Percentiles rank a stretch among this genome's conserved stretches.
Evolutionary conservation across 139 green algal genomes (phyloP).

Genomic region (Pleodorina starrii): DNA sequence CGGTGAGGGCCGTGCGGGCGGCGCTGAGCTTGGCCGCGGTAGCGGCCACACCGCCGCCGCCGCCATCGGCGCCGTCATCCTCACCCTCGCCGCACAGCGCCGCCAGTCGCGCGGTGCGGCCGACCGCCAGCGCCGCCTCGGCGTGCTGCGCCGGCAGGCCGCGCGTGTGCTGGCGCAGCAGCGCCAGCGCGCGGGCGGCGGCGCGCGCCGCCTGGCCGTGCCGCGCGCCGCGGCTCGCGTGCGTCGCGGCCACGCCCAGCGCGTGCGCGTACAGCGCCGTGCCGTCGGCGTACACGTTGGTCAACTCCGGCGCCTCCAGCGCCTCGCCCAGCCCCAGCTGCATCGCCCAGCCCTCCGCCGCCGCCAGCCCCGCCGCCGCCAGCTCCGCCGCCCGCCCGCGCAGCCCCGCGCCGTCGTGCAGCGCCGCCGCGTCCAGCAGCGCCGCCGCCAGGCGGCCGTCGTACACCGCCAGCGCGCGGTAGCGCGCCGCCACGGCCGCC

Average conservation of each 20-base stretch:
- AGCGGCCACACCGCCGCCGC: not conserved
- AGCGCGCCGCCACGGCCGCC: slow-evolving; percentile 16
- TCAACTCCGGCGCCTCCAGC: slow-evolving; percentile 50
- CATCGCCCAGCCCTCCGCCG: slow-evolving; percentile 5
- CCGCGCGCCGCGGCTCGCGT: not conserved
- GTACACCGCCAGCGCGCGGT: slow-evolving; percentile 29
- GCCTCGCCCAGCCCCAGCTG: slow-evolving; percentile 56
- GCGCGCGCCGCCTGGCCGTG: slow-evolving; percentile 16
- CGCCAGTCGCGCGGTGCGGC: slow-evolving; percentile 34
- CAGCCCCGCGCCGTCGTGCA: slow-evolving; percentile 54
- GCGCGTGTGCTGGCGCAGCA: slow-evolving; percentile 55
- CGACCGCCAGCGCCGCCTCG: slow-evolving; percentile 36
- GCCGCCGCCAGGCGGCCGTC: slow-evolving; percentile 35
- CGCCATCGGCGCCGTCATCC: not conserved
- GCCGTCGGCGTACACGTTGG: slow-evolving; percentile 61
- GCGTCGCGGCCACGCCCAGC: slow-evolving; percentile 8
- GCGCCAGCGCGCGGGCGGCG: slow-evolving; percentile 23
- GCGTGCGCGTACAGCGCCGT: slow-evolving; percentile 45
- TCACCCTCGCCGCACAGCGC: slow-evolving; percentile 33
- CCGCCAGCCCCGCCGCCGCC: not conserved
- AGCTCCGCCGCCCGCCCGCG: slow-evolving; percentile 38
- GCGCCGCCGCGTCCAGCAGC: slow-evolving; percentile 45
- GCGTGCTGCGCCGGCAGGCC: slow-evolving; percentile 55
- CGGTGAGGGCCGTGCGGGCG: slow-evolving; percentile 5
- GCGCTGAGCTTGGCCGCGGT: slow-evolving; percentile 34